These are phyloP conservation scores for Sclerotinia sclerotiorum DNA, from an alignment of 2,329 filamentous ascomycete genomes.

Conservation along the genomic window DNA sequence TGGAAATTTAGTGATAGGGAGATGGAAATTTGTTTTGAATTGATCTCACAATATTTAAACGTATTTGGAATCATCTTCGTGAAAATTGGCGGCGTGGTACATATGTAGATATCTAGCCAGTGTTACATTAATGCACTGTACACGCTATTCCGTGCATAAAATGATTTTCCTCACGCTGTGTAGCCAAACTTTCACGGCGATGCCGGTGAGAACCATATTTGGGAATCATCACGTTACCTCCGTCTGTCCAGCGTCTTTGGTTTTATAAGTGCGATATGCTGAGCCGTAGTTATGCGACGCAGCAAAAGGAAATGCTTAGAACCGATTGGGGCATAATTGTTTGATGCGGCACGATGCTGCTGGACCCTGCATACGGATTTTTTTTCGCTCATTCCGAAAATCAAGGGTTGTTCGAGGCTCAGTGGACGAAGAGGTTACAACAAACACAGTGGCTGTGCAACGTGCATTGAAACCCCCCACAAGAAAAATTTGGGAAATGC, in stretches of 20 bases:
- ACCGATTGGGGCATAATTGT: neutral
- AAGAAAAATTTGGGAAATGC: neutral
- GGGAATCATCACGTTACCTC: conserved; percentile 2
- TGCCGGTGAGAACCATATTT: conserved; percentile 14
- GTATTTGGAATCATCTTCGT: neutral
- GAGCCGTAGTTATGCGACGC: conserved; percentile 1
- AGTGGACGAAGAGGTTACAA: neutral
- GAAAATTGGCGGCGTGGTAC: neutral
- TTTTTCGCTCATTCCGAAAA: conserved; percentile 16
- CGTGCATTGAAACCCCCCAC: neutral
- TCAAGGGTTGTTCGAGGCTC: conserved; percentile 2
- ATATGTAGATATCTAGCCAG: neutral
- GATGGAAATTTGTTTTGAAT: neutral
- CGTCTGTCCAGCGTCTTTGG: neutral
- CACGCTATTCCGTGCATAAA: conserved; percentile 14
- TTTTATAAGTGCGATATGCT: neutral
- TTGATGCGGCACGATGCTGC: neutral
- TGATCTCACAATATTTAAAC: neutral
- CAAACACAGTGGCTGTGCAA: conserved; percentile 18
- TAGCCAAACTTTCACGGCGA: conserved; percentile 16
- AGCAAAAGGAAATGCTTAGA: neutral
- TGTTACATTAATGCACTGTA: conserved; percentile 1
- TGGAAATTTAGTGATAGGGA: neutral
- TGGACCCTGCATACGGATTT: conserved; percentile 9
- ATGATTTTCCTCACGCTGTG: conserved; percentile 9